phyloP scores from a whole-genome alignment of 2,329 filamentous ascomycete species.

The Zasmidium angulare region DNA sequence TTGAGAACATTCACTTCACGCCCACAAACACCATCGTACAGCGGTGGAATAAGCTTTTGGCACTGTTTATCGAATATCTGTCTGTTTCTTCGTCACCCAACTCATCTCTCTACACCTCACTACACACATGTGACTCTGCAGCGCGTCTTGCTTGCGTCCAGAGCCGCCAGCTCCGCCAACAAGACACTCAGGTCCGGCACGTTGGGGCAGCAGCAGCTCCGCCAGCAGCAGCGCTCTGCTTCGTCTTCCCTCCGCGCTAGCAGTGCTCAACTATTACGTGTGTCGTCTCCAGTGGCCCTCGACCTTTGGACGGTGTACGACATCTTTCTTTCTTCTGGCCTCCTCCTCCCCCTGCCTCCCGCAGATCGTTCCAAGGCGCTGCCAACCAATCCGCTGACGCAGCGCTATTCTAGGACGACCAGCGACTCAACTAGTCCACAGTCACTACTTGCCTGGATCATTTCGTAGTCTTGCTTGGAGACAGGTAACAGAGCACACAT shows the following conservation, averaged over 20 bases:
- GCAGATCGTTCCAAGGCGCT: neutral
- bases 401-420: neutral
- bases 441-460: no score
- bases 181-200: neutral
- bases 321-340: neutral
- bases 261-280: conserved; percentile 2
- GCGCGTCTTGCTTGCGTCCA: neutral
- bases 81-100: neutral
- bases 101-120: no score
- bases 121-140: no score
- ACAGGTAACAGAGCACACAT: no score
- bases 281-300: neutral
- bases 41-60: no score
- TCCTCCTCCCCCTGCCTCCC: neutral
- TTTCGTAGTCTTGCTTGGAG: neutral
- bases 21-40: no score
- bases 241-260: neutral
- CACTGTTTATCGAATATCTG: neutral
- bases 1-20: no score
- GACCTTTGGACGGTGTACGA: neutral
- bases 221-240: neutral
- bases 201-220: neutral
- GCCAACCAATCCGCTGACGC: conserved; percentile 1
- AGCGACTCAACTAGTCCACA: neutral
- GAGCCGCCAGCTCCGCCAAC: neutral